Evolutionary conservation across 305 asterid species (phyloP), one percentile per base, ranked within the genome.

Genomic region (Fraxinus baroniana): DNA sequence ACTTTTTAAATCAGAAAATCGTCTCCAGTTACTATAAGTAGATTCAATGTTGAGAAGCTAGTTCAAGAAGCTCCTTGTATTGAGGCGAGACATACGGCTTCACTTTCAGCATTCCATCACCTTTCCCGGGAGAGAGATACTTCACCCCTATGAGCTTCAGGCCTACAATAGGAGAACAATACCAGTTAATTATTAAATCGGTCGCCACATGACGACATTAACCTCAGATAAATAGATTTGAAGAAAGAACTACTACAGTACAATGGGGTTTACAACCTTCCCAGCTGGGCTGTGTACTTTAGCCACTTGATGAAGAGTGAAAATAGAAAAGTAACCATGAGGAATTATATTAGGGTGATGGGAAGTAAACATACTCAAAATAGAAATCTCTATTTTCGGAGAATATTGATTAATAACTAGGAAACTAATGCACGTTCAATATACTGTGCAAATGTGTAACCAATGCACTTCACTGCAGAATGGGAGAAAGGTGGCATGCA

Each of bases 111-210:
- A 75, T 74, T 75, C 83, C 88, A 10, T 78, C 82, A 20, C 80
- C 86, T 85, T 90, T 90, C 55, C 88, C 91, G 2, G 98, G 98
- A 79, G 98, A 95, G 52, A 90, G 8, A 62, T 91, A 94, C 85
- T 88, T 92, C 66, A 94, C 88, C 66, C 98, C 99, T 22, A 94
- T 44, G 35, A 94, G 91, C 90, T 91, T 90, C 81, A 91, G 17
- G 87, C 95, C 99, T 95, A 83, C 90, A 89, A 86, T 73, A 86
- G 49, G 36, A 36, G 28, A 83, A 68, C 71, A 5, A 71, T 39
- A 39, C 32, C 30, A 55, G 76, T 24, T 39, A 33, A 84, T 10
- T 55, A 55, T 55, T n/a, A 55, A 62, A 62, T 62, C 15, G 1
- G 71, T 7, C 6, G 30, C 32, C 32, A 20, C 1, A 12, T 62